A percentile compares a stretch with the other conserved stretches of the same genome.
Evolutionary conservation across 2,329 filamentous ascomycete species (phyloP).

Genomic region (Phyllosticta paracitricarpa): DNA sequence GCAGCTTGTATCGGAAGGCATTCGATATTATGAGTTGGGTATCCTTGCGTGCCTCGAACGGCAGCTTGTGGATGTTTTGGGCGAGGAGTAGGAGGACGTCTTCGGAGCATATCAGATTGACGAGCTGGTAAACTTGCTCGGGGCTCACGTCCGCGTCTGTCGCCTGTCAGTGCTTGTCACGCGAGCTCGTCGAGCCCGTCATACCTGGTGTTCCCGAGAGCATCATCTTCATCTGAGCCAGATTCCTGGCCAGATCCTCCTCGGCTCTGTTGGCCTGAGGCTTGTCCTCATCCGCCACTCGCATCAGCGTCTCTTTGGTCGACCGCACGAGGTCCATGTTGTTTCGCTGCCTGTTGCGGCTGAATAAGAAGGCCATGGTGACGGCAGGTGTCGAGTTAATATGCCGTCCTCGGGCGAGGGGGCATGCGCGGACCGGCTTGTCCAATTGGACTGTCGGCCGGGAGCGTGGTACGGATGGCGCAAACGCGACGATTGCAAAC

Average conservation of each 20-base stretch:
- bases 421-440: constrained; percentile 8
- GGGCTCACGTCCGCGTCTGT: constrained; percentile 58
- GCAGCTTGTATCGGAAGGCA: constrained; percentile 78
- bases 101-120: constrained; percentile 77
- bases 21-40: constrained; percentile 93
- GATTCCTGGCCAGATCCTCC: constrained; percentile 77
- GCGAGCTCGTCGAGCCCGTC: constrained; percentile 10
- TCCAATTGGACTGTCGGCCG: constrained; percentile 6
- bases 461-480: background rate
- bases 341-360: constrained; percentile 49
- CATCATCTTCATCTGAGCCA: constrained; percentile 84
- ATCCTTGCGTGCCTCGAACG: constrained; percentile 94
- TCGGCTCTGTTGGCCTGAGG: constrained; percentile 54
- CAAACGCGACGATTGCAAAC: background rate
- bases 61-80: constrained; percentile 69
- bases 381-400: constrained; percentile 17
- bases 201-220: constrained; percentile 88
- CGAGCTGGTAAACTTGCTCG: constrained; percentile 78
- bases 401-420: constrained; percentile 3
- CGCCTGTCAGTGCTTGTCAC: background rate
- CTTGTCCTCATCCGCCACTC: constrained; percentile 46
- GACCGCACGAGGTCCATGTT: constrained; percentile 52
- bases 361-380: constrained; percentile 61
- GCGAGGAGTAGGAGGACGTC: constrained; percentile 81
- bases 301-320: constrained; percentile 53